phyloP scores from a whole-genome alignment of 257 asterid species.

The Solanum phureja region DNA sequence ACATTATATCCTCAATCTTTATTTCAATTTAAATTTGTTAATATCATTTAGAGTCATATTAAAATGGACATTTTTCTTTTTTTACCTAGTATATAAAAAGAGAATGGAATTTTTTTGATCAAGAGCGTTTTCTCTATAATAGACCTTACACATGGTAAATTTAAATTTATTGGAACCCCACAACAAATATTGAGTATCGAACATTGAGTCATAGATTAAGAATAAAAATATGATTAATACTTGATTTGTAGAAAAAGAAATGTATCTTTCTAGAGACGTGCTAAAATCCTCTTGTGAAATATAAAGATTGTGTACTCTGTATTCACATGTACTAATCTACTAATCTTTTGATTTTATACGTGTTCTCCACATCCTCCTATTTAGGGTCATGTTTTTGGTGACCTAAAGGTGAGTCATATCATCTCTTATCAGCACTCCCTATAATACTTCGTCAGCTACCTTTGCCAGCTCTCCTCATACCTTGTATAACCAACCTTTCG shows the following conservation, averaged over 20 bases:
- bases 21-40: not conserved
- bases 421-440: not conserved
- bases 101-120: too few species aligned
- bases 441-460: not conserved
- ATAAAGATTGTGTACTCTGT: not conserved
- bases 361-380: not conserved
- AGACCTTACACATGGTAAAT: not conserved
- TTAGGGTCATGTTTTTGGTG: not conserved
- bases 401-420: not conserved
- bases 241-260: not conserved
- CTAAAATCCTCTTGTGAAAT: not conserved
- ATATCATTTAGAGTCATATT: not conserved
- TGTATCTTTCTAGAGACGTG: not conserved
- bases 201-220: not conserved
- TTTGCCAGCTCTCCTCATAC: not conserved
- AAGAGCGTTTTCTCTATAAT: not conserved
- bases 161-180: not conserved
- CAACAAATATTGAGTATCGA: not conserved
- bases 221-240: not conserved
- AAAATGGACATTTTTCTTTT: not conserved
- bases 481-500: not conserved
- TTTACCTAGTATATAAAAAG: too few species aligned
- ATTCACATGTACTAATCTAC: not conserved
- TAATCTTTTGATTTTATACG: not conserved
- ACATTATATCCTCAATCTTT: not conserved